Evolutionary conservation across 345 rosid species (phyloP).

Genomic region (Populus simonii): DNA sequence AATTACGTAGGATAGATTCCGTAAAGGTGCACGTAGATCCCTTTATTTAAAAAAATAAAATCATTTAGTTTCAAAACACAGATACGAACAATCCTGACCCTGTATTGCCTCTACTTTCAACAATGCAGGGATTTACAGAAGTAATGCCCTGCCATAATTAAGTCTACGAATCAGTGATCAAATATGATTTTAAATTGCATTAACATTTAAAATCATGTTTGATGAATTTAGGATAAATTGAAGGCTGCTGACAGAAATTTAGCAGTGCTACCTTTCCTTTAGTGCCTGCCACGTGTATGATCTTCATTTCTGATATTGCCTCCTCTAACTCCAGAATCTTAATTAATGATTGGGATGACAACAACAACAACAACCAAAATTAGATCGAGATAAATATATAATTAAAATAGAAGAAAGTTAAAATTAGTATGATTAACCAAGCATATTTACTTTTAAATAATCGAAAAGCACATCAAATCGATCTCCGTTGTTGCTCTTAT

Average conservation of each 20-base stretch:
- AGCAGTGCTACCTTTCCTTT: slow-evolving; percentile 73
- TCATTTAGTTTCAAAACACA: neutral
- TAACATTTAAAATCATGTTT: neutral
- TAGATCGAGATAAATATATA: neutral
- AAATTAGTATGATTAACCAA: neutral
- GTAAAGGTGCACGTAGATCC: slow-evolving; percentile 90
- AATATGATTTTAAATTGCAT: neutral
- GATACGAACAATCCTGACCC: neutral
- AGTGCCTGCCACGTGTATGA: slow-evolving; percentile 95
- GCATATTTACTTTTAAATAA: slow-evolving; percentile 59
- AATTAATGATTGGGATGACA: slow-evolving; percentile 6
- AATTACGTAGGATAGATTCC: slow-evolving; percentile 76
- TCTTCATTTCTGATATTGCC: slow-evolving; percentile 63
- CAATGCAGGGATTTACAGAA: neutral
- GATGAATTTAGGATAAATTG: neutral
- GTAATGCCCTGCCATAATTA: neutral
- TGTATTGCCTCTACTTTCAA: neutral
- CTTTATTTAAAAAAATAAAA: slow-evolving; percentile 30
- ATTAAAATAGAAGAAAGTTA: neutral
- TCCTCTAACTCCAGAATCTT: slow-evolving; percentile 82
- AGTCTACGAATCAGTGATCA: neutral
- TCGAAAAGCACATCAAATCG: slow-evolving; percentile 70
- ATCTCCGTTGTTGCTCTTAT: slow-evolving; percentile 62
- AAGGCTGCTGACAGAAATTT: neutral
- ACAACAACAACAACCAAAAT: neutral